phyloP scores from a whole-genome alignment of 192 early-diverging fungal species.

The Coemansia sp. region DNA sequence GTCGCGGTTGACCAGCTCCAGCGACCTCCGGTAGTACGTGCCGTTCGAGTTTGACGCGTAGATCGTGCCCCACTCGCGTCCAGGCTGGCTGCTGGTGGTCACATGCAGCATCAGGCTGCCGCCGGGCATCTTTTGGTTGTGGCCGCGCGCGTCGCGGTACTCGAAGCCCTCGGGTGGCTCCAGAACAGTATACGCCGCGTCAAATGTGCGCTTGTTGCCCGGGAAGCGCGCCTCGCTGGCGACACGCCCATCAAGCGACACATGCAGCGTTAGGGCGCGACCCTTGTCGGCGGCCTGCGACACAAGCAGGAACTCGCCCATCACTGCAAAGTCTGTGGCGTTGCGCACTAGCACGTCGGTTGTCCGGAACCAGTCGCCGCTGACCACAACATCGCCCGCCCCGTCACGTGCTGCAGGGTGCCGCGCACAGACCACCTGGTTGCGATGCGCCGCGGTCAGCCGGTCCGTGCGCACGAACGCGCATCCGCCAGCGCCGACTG shows the following conservation, averaged over 20 bases:
- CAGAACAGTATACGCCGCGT: conserved; percentile 70
- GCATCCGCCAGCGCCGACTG: conserved; percentile 43
- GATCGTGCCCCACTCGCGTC: conserved; percentile 77
- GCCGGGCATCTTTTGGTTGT: conserved; percentile 45
- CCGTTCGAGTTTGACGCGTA: conserved; percentile 92
- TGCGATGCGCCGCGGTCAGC: conserved; percentile 56
- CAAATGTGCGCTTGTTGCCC: conserved; percentile 55
- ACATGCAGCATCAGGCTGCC: conserved; percentile 68
- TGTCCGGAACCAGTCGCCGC: conserved; percentile 56
- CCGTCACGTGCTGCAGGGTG: conserved; percentile 35
- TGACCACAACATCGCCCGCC: conserved; percentile 63
- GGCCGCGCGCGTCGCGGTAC: conserved; percentile 37
- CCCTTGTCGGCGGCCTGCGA: conserved; percentile 57
- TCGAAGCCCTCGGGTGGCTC: conserved; percentile 59
- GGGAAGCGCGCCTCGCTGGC: conserved; percentile 81
- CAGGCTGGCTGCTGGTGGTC: conserved; percentile 55
- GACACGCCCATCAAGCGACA: conserved; percentile 71
- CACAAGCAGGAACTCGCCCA: conserved; percentile 78
- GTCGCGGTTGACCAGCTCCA: conserved; percentile 75
- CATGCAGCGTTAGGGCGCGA: conserved; percentile 56
- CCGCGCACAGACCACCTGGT: conserved; percentile 75
- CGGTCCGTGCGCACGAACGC: conserved; percentile 41
- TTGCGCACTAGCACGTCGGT: conserved; percentile 60
- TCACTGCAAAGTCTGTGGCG: conserved; percentile 77
- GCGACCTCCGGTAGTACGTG: conserved; percentile 70